Evolutionary conservation across 331 rosid species (phyloP).

Genomic region (Quercus tomentella): DNA sequence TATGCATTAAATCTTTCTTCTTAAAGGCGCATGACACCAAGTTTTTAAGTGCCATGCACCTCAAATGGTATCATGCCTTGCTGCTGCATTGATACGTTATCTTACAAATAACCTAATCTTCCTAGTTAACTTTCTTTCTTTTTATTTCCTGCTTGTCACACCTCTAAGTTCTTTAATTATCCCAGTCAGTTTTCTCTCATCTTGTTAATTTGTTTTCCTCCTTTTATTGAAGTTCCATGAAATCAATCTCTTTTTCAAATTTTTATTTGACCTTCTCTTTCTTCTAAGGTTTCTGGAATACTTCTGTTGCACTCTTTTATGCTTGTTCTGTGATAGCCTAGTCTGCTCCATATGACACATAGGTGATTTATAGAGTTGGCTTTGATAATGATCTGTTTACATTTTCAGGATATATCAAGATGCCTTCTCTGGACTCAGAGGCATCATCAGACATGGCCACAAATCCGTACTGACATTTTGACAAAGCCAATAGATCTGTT

Average conservation of each 20-base stretch:
- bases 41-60: neutral
- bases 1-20: neutral
- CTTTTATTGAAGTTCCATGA: neutral
- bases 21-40: neutral
- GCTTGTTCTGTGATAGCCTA: neutral
- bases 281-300: neutral
- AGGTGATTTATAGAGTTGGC: neutral
- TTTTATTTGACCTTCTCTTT: neutral
- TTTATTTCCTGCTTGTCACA: neutral
- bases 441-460: constrained; percentile 98
- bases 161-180: neutral
- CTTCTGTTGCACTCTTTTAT: neutral
- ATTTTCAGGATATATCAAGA: constrained; percentile 85
- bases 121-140: neutral
- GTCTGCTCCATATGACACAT: neutral
- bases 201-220: neutral
- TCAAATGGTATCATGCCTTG: neutral
- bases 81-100: neutral
- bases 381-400: neutral
- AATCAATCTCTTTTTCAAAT: neutral
- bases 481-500: constrained; percentile 79
- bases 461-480: constrained; percentile 78
- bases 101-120: neutral
- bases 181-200: neutral
- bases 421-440: constrained; percentile 96